These are phyloP conservation scores for Chaetomidium leptoderma DNA, from an alignment of 495 filamentous ascomycete genomes.

Conservation along the genomic window DNA sequence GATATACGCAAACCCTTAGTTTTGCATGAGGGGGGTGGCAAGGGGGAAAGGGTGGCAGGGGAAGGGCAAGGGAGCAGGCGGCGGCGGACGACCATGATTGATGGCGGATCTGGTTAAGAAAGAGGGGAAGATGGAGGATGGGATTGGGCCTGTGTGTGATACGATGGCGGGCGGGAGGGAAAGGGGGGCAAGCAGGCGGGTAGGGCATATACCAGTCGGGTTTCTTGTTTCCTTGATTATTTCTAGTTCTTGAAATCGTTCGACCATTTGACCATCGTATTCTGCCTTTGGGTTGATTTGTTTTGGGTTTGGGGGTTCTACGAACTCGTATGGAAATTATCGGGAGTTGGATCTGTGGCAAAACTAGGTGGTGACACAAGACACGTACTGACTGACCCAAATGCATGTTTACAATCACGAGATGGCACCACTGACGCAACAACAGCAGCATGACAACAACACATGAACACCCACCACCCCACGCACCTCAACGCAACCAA, in stretches of 20 bases:
- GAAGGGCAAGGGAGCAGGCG: not conserved
- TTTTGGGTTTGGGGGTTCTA: no score
- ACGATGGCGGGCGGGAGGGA: constrained; percentile 3
- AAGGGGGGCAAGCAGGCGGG: not conserved
- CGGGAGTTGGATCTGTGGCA: no score
- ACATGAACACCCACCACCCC: no score
- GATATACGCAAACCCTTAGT: not conserved
- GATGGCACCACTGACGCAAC: no score
- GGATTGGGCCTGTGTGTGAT: not conserved
- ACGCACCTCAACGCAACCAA: no score
- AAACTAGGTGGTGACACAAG: no score
- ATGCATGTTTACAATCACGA: no score
- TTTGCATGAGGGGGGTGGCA: constrained; percentile 9
- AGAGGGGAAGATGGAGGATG: not conserved
- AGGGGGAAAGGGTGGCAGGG: not conserved
- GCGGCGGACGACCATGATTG: not conserved
- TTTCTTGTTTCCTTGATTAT: constrained; percentile 6
- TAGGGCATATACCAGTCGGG: constrained; percentile 15
- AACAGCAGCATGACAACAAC: no score
- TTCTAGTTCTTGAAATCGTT: not conserved
- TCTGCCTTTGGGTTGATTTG: no score
- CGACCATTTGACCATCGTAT: no score
- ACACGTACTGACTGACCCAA: no score
- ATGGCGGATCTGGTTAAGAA: not conserved
- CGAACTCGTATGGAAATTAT: no score